phyloP scores from a whole-genome alignment of 306 rosid species.

The Spatholobus suberectus region DNA sequence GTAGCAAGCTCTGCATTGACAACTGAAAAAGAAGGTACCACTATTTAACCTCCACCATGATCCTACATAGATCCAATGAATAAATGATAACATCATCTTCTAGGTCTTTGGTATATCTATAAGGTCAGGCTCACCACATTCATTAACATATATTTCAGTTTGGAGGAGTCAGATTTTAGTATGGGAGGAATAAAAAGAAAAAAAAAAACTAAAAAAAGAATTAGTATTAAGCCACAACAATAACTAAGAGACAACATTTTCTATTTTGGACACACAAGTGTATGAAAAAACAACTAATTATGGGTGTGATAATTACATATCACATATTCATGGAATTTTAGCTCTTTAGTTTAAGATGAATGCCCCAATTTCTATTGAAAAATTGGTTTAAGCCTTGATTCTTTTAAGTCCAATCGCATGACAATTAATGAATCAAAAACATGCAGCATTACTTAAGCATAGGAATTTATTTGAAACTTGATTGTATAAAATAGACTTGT shows the following conservation, averaged over 20 bases:
- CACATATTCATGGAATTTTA: no score
- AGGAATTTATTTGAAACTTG: no score
- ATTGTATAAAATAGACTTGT: no score
- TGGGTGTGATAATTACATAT: no score
- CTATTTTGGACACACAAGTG: no score
- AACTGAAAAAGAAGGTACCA: neutral
- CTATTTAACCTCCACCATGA: neutral
- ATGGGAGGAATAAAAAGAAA: neutral
- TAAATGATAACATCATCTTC: neutral
- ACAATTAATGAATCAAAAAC: no score
- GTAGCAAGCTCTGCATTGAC: neutral
- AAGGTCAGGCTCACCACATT: neutral
- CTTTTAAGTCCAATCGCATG: neutral
- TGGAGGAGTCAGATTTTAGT: neutral
- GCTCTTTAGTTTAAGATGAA: no score
- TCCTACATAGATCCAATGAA: neutral
- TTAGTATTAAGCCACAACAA: neutral
- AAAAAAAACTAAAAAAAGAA: neutral
- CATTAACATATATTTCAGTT: neutral
- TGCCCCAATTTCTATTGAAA: no score
- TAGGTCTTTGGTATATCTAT: no score
- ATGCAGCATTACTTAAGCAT: no score
- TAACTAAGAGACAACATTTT: no score
- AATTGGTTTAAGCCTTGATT: neutral
- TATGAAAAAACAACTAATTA: no score